These are phyloP conservation scores for Elaeagnus macrophylla DNA, from an alignment of 306 rosid genomes.

Conservation along the genomic window DNA sequence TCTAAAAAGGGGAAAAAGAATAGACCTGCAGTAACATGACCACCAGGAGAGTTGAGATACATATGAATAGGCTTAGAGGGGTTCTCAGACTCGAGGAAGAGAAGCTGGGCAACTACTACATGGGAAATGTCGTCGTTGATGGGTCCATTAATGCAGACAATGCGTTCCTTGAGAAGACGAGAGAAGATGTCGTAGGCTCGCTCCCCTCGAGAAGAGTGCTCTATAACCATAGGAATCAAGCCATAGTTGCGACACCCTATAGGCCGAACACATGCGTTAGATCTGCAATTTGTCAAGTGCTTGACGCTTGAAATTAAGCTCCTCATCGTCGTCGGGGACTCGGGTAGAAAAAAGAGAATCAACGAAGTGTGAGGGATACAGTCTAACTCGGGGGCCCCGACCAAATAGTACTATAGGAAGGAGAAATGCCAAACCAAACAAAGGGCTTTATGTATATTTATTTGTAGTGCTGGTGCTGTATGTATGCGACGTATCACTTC, in stretches of 20 bases:
- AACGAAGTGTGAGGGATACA: neutral
- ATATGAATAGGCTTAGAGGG: slow-evolving; percentile 76
- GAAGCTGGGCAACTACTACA: slow-evolving; percentile 96
- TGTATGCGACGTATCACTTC: no score
- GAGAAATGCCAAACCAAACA: no score
- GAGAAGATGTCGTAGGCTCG: slow-evolving; percentile 97
- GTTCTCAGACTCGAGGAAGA: slow-evolving; percentile 90
- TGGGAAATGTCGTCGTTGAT: slow-evolving; percentile 88
- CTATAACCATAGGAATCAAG: slow-evolving; percentile 86
- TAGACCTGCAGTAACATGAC: slow-evolving; percentile 83
- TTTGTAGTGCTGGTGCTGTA: no score
- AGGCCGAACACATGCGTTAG: slow-evolving; percentile 12
- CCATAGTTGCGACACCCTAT: slow-evolving; percentile 36
- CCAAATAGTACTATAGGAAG: neutral
- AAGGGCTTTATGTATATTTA: no score
- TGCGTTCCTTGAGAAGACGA: slow-evolving; percentile 93
- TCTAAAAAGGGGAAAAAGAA: neutral
- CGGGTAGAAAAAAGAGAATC: neutral
- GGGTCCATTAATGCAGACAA: slow-evolving; percentile 88
- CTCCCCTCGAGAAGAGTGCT: slow-evolving; percentile 92
- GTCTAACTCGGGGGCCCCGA: neutral
- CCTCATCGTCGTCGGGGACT: slow-evolving; percentile 27
- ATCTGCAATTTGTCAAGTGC: slow-evolving; percentile 8
- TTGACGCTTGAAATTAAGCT: slow-evolving; percentile 30
- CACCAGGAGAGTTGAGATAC: slow-evolving; percentile 97